Base-by-base conservation (phyloP, 2,329 filamentous ascomycete genomes). In the Sarocladium brachiariae region DNA sequence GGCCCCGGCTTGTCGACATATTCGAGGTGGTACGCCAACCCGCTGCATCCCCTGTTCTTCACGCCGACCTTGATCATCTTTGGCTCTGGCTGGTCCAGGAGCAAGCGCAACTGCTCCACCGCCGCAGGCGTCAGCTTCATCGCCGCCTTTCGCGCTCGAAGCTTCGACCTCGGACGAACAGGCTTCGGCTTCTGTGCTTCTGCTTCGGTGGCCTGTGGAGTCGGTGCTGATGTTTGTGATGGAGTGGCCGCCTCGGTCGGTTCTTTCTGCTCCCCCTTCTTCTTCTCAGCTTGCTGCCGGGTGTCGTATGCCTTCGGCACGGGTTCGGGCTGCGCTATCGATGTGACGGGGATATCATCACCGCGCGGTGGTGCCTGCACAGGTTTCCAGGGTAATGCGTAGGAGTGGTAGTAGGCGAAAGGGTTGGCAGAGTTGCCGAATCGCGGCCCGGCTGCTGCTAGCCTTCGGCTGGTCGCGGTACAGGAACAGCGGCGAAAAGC, bases 11-110 rank as follows among this genome's bases (percentile, higher is more conserved):
- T 91, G 60, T 97, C 91, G 47, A 97, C 92, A 60, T 92, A 99
- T 69, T 97, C 91, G 24, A 99, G 74, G 63, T 96, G 83, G 66
- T 99, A 99, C 27, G 91, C 86, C 57, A 97, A 73, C 14, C 93
- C 93, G 49, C 90, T 96, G 69, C 93, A 99, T 9, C 93, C 93
- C 57, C 89, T 81, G 68, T 96, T 96, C 67, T 86, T 89, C 54
- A 97, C 93, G 11, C 93, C 91, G 5, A 99, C 88, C 60, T 93
- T 85, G 66, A 99, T 96, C 57, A 96, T 77, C 71, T 96, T 95
- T 2, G 91, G 90, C 23, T 93, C 83, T 0, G 93, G 93, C 61
- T 90, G 85, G 54, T 91, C 81, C 6, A 96, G 78, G 33, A 99
- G 71, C 16, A 78, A 76, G 52, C 81, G 81, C 30, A 99, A 75